Base-by-base conservation (phyloP, 2,329 filamentous ascomycete species). In the Aschersonia sp. region DNA sequence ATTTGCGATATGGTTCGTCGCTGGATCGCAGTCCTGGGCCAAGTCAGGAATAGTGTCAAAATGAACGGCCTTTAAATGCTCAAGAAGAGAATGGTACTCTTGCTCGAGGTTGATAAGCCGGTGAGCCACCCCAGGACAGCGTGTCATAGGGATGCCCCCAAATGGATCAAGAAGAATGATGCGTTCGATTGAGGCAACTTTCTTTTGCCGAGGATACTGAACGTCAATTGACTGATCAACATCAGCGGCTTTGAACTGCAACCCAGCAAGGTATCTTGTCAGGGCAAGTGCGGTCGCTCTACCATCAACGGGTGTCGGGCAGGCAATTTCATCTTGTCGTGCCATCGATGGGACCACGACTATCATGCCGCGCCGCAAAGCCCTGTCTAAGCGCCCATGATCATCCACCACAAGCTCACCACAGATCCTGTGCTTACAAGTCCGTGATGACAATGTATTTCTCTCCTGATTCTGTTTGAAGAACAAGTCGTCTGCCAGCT, bases 71-170 rank as follows among this genome's bases (percentile, higher is more conserved):
- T 61, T 57, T 30, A 94, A 69, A 54, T 87, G 76, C 12, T 73
- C 64, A 51, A 77, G 72, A 45, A 94, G 82, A 30, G 75, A 67
- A 1, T 76, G 69, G 54, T 84, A 95, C 60, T 98, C 90, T 59
- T 97, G 88, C 59, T 94, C 84, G 48, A 98, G 73, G 56, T 98
- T 98, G 59, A 98, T 77, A 59, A 95, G 97, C 37, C 67, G 58
- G 47, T 70, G 67, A 32, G 60, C 60, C 22, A 62, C 56, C 2
- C 59, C 59, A 2, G 62, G 58, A 30, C 59, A 61, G 5, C 61
- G 62, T 56, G 73, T 61, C 50, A 86, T 72, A 0, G 92, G 92
- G 43, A 89, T 87, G 0, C 88, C 90, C 4, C 92, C 92, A 0
- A 88, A 66, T 0, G 86, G 81, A 61, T 98, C 92, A 6, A 98